These are phyloP conservation scores for Rhizopogon salebrosus DNA, from an alignment of 768 basidiomycete genomes.

Conservation along the genomic window DNA sequence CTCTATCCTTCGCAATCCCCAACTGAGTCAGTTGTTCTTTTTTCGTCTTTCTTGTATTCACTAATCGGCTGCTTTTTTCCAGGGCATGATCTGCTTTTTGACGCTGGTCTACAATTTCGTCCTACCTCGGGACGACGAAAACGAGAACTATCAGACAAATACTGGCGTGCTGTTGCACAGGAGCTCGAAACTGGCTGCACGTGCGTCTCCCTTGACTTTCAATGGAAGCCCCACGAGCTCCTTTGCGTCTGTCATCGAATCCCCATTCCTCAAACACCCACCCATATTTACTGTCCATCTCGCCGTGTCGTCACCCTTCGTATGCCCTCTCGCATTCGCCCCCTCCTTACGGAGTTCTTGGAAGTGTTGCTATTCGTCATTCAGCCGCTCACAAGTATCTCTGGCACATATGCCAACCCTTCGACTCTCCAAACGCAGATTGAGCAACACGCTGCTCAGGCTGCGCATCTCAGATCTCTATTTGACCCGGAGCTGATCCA, in stretches of 20 bases:
- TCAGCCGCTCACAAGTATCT: conserved; percentile 64
- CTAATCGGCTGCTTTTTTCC: conserved; percentile 7
- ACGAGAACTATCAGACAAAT: conserved; percentile 65
- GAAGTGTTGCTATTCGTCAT: conserved; percentile 82
- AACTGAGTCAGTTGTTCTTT: conserved; percentile 66
- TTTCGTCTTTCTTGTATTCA: not conserved
- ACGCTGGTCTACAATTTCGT: conserved; percentile 77
- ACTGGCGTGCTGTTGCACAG: conserved; percentile 77
- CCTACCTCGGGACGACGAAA: conserved; percentile 74
- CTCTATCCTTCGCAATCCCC: conserved; percentile 83
- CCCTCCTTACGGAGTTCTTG: conserved; percentile 69
- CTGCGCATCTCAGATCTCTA: conserved; percentile 61
- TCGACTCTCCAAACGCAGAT: conserved; percentile 55
- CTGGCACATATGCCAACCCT: conserved; percentile 56
- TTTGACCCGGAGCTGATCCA: conserved; percentile 81
- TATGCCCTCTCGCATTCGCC: conserved; percentile 66
- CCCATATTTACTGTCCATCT: conserved; percentile 40
- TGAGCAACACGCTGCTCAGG: conserved; percentile 58
- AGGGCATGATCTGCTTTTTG: conserved; percentile 91
- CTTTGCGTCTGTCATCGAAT: conserved; percentile 51
- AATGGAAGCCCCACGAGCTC: conserved; percentile 48
- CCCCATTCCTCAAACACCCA: conserved; percentile 36
- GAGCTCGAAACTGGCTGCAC: conserved; percentile 83
- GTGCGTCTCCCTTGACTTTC: conserved; percentile 68
- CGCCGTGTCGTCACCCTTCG: conserved; percentile 51